These are phyloP conservation scores for Camellia oleifera DNA, from an alignment of 179 eudicot species.

Conservation along the genomic window DNA sequence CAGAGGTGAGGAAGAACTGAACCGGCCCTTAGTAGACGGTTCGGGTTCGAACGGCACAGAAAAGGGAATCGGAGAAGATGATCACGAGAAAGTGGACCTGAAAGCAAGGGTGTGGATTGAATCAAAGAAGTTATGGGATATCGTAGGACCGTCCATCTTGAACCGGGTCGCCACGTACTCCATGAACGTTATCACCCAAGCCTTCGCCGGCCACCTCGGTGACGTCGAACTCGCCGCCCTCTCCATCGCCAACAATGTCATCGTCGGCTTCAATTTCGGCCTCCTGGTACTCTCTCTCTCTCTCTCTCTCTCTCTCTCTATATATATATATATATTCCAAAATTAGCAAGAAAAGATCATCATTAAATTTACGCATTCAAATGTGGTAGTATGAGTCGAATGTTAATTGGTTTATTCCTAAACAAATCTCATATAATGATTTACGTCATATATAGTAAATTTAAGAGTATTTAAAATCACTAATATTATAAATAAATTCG, in stretches of 20 bases:
- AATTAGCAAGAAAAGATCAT: too few relatives aligned
- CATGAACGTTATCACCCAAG: constrained; percentile 18
- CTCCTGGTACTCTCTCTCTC: constrained; percentile 4
- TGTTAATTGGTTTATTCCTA: too few relatives aligned
- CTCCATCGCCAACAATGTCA: constrained; percentile 25
- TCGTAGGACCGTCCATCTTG: constrained; percentile 20
- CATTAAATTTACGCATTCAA: too few relatives aligned
- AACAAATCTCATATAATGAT: too few relatives aligned
- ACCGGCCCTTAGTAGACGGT: background rate
- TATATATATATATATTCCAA: background rate
- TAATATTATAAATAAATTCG: too few relatives aligned
- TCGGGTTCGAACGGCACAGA: background rate
- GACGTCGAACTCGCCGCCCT: constrained; percentile 20
- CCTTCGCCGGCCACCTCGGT: constrained; percentile 21
- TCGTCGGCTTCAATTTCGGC: constrained; percentile 23
- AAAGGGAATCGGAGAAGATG: background rate
- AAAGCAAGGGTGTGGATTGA: constrained; percentile 13
- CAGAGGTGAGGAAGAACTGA: constrained; percentile 4
- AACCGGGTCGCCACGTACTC: constrained; percentile 15
- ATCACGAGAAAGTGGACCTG: background rate
- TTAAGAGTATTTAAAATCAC: too few relatives aligned
- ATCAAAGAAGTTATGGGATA: constrained; percentile 21
- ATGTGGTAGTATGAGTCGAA: too few relatives aligned
- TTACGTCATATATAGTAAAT: too few relatives aligned
- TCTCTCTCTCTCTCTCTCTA: background rate